Evolutionary conservation across 2,329 filamentous ascomycete genomes (phyloP).

Genomic region (Cordyceps militaris): DNA sequence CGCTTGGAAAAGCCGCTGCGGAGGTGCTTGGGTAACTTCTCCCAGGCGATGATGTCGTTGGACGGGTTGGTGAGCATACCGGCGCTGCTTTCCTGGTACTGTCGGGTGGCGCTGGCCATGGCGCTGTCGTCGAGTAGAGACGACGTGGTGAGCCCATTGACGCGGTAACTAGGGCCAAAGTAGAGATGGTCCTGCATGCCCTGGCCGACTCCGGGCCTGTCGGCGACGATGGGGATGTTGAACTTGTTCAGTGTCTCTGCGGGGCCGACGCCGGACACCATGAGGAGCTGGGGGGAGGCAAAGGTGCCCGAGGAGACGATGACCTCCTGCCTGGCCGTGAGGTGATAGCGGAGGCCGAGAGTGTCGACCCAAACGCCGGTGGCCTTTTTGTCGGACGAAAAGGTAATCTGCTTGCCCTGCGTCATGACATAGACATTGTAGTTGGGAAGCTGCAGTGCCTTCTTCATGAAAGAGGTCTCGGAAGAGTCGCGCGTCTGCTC

Average conservation of each 20-base stretch:
- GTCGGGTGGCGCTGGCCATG: background rate
- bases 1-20: background rate
- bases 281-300: slow-evolving; percentile 31
- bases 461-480: slow-evolving; percentile 29
- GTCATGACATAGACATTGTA: slow-evolving; percentile 30
- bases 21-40: slow-evolving; percentile 3
- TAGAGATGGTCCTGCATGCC: slow-evolving; percentile 69
- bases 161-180: slow-evolving; percentile 29
- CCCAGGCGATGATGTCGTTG: slow-evolving; percentile 5
- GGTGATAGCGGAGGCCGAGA: slow-evolving; percentile 11
- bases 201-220: slow-evolving; percentile 63
- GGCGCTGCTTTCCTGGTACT: background rate
- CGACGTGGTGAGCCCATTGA: slow-evolving; percentile 16
- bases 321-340: slow-evolving; percentile 14
- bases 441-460: slow-evolving; percentile 19
- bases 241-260: slow-evolving; percentile 24
- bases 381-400: slow-evolving; percentile 28
- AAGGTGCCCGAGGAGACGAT: slow-evolving; percentile 23
- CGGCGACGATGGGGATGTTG: slow-evolving; percentile 40
- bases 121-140: background rate
- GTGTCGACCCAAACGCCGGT: slow-evolving; percentile 29
- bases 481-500: slow-evolving; percentile 27
- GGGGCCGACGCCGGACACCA: slow-evolving; percentile 30
- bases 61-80: slow-evolving; percentile 7
- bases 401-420: slow-evolving; percentile 35